phyloP scores from a whole-genome alignment of 768 basidiomycete genomes.

The Serendipita sp. region DNA sequence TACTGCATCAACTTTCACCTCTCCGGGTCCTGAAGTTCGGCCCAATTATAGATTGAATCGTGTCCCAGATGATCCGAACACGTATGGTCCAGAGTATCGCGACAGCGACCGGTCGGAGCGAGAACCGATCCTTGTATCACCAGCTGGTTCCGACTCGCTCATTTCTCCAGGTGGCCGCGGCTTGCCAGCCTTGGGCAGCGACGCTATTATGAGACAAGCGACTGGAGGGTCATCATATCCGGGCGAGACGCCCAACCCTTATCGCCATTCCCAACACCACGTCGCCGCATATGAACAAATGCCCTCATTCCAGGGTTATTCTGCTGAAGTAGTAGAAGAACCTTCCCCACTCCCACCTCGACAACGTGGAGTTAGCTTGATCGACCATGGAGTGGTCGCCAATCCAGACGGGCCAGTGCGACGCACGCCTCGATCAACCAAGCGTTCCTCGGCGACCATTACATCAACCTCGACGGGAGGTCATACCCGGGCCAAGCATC shows the following conservation, averaged over 20 bases:
- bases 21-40: neutral
- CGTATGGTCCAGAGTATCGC: neutral
- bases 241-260: slow-evolving; percentile 39
- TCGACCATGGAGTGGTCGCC: slow-evolving; percentile 73
- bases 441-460: slow-evolving; percentile 30
- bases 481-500: slow-evolving; percentile 17
- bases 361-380: slow-evolving; percentile 55
- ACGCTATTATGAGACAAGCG: slow-evolving; percentile 26
- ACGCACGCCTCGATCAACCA: slow-evolving; percentile 45
- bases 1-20: slow-evolving; percentile 16
- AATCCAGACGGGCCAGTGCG: slow-evolving; percentile 63
- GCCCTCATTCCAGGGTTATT: slow-evolving; percentile 21
- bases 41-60: slow-evolving; percentile 31
- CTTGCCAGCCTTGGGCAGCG: slow-evolving; percentile 15
- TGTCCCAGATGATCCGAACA: slow-evolving; percentile 10
- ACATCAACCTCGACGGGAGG: slow-evolving; percentile 25
- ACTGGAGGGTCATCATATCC: slow-evolving; percentile 26
- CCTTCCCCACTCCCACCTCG: slow-evolving; percentile 8
- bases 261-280: slow-evolving; percentile 33
- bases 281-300: slow-evolving; percentile 21
- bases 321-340: slow-evolving; percentile 22
- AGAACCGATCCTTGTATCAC: slow-evolving; percentile 1
- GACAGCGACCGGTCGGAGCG: slow-evolving; percentile 5
- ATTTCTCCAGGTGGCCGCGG: neutral
- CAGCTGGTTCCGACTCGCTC: neutral